Conservation (phyloP, 345 rosid genomes). For the Kernera saxatilis region DNA sequence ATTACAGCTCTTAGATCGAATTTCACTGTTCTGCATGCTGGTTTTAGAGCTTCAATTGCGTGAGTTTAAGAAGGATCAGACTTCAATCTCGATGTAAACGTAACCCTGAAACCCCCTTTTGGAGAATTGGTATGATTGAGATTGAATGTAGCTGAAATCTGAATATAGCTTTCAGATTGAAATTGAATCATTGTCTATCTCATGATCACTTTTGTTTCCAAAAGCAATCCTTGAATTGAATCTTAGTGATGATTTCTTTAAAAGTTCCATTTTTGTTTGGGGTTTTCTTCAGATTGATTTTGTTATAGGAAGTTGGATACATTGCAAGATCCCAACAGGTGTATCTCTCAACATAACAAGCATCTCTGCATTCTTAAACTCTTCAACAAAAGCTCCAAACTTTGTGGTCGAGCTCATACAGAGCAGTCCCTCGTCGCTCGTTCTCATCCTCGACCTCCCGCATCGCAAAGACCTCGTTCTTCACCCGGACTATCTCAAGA, state of each 20-base stretch:
- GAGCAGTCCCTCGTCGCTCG: constrained; percentile 51
- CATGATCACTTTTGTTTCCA: neutral
- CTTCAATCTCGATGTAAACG: neutral
- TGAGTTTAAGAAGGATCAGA: neutral
- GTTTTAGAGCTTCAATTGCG: neutral
- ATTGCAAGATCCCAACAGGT: constrained; percentile 67
- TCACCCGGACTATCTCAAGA: constrained; percentile 60
- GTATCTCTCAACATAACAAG: constrained; percentile 71
- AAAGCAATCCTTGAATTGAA: neutral
- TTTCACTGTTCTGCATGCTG: neutral
- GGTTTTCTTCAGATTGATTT: constrained; percentile 60
- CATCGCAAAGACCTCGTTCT: constrained; percentile 73
- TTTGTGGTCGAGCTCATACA: constrained; percentile 69
- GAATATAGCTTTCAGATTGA: too few species aligned
- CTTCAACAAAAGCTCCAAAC: constrained; percentile 76
- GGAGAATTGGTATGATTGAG: too few species aligned
- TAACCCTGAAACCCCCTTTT: neutral
- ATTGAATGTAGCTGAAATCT: too few species aligned
- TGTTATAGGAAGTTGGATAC: constrained; percentile 81
- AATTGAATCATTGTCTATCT: too few species aligned
- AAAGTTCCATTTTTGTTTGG: neutral
- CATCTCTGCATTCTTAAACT: constrained; percentile 59
- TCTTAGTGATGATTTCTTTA: neutral
- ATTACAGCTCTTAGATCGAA: neutral
- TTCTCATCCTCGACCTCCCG: constrained; percentile 72